Conservation (phyloP, 345 rosid species). For the Eucalyptus paniculata region DNA sequence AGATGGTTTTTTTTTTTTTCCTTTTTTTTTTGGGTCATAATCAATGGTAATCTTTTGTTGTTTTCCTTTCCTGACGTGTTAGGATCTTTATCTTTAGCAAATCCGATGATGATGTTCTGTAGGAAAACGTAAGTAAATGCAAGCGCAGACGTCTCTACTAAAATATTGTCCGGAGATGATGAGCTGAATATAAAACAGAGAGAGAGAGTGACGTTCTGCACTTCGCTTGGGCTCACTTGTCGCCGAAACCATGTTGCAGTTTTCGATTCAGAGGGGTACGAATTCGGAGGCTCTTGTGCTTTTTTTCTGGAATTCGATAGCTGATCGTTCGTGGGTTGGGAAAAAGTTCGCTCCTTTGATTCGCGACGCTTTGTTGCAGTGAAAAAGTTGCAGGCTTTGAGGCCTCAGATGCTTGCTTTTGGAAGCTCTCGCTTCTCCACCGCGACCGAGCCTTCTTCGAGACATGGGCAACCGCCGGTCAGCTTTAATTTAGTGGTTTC, state of each 20-base stretch:
- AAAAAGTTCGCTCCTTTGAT: neutral
- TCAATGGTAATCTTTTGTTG: neutral
- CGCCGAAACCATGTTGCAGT: slow-evolving; percentile 12
- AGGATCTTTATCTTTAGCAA: neutral
- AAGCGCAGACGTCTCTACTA: neutral
- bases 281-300: neutral
- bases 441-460: slow-evolving; percentile 36
- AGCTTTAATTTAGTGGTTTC: neutral
- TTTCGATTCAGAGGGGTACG: slow-evolving; percentile 20
- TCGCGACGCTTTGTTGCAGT: slow-evolving; percentile 14
- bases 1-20: neutral
- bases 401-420: slow-evolving; percentile 28
- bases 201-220: neutral
- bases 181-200: neutral
- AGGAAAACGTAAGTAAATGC: neutral
- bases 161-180: neutral
- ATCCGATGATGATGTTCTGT: neutral
- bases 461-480: slow-evolving; percentile 36
- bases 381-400: slow-evolving; percentile 34
- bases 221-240: neutral
- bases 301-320: neutral
- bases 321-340: neutral
- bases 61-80: neutral
- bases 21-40: neutral
- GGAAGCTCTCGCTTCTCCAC: slow-evolving; percentile 33